These are phyloP conservation scores for Prunus padus DNA, from an alignment of 306 rosid genomes.

Conservation along the genomic window DNA sequence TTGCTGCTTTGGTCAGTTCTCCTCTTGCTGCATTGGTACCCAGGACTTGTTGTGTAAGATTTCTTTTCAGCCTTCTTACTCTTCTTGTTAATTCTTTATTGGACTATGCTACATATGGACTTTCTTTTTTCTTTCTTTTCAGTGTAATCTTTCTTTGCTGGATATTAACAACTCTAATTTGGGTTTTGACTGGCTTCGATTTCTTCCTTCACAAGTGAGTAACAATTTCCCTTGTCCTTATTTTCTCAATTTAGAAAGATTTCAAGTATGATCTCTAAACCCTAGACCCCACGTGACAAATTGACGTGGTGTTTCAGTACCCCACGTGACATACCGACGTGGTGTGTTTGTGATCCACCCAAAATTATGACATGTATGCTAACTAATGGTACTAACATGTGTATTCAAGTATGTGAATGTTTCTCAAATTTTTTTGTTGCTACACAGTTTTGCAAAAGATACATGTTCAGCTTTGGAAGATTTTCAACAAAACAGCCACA, in stretches of 20 bases:
- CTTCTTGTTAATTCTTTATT: background rate
- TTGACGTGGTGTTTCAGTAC: too few species aligned
- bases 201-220: slow-evolving; percentile 67
- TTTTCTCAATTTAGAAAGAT: background rate
- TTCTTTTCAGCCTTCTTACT: background rate
- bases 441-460: slow-evolving; percentile 59
- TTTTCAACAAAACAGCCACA: slow-evolving; percentile 45
- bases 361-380: too few species aligned
- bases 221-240: background rate
- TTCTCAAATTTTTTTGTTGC: too few species aligned
- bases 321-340: too few species aligned
- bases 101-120: background rate
- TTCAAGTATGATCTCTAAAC: background rate
- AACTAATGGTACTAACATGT: background rate
- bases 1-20: slow-evolving; percentile 51
- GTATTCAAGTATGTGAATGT: background rate
- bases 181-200: slow-evolving; percentile 70
- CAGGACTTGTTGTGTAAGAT: slow-evolving; percentile 64
- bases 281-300: too few species aligned
- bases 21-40: slow-evolving; percentile 61
- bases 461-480: slow-evolving; percentile 63
- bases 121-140: slow-evolving; percentile 2
- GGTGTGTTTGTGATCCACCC: too few species aligned
- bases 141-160: slow-evolving; percentile 62
- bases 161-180: slow-evolving; percentile 57